These are phyloP conservation scores for Ramalina peruviana DNA, from an alignment of 495 filamentous ascomycete genomes.

Conservation along the genomic window DNA sequence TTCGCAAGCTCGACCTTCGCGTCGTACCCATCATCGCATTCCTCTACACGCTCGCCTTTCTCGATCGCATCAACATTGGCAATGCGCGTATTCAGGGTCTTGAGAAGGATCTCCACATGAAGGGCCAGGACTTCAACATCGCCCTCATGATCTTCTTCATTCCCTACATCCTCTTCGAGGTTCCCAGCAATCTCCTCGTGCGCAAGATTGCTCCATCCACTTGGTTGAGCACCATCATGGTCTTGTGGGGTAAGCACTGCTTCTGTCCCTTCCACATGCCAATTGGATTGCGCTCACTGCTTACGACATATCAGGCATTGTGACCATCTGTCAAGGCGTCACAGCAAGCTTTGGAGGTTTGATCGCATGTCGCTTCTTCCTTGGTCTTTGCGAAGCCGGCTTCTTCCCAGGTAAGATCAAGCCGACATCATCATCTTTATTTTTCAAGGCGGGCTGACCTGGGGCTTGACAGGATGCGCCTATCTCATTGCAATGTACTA, in stretches of 20 bases:
- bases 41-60: slow-evolving; percentile 29
- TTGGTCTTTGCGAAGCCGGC: slow-evolving; percentile 47
- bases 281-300: neutral
- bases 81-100: slow-evolving; percentile 50
- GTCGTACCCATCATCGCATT: slow-evolving; percentile 27
- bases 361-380: slow-evolving; percentile 40
- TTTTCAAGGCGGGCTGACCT: neutral
- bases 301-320: slow-evolving; percentile 20
- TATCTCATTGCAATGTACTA: slow-evolving; percentile 52
- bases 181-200: slow-evolving; percentile 52
- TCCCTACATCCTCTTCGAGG: slow-evolving; percentile 50
- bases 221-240: slow-evolving; percentile 40
- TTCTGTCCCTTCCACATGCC: neutral
- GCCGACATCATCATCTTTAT: neutral
- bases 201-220: slow-evolving; percentile 47
- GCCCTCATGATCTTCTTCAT: slow-evolving; percentile 53
- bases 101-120: slow-evolving; percentile 41
- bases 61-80: slow-evolving; percentile 44
- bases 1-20: slow-evolving; percentile 29
- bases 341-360: slow-evolving; percentile 40
- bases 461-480: slow-evolving; percentile 18
- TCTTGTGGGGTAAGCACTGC: slow-evolving; percentile 34
- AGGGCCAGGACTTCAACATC: slow-evolving; percentile 43
- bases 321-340: slow-evolving; percentile 45
- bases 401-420: slow-evolving; percentile 36